Percentiles rank a stretch among this genome's conserved stretches.
Conservation (phyloP, 768 basidiomycete genomes). For the Termitomyces sp. region DNA sequence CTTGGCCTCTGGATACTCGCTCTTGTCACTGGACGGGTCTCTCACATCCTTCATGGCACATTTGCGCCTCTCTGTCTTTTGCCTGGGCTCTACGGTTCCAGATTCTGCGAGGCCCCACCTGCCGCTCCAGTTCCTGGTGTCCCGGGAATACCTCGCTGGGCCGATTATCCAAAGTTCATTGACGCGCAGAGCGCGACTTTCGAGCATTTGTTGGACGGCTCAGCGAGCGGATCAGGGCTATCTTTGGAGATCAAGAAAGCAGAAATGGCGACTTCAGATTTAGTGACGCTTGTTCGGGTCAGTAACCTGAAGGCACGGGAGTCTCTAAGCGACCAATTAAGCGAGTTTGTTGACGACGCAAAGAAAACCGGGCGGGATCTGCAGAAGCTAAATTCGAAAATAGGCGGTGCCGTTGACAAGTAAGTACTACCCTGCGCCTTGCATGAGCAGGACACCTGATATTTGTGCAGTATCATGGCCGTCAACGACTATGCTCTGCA, state of each 20-base stretch:
- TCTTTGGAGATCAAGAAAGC: slow-evolving; percentile 69
- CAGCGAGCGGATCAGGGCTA: slow-evolving; percentile 51
- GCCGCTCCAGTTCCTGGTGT: background rate
- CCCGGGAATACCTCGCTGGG: slow-evolving; percentile 30
- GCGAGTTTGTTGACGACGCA: slow-evolving; percentile 54
- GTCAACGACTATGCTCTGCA: slow-evolving; percentile 67
- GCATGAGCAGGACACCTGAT: background rate
- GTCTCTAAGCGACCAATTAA: slow-evolving; percentile 43
- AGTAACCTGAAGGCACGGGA: slow-evolving; percentile 62
- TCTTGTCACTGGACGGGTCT: slow-evolving; percentile 33
- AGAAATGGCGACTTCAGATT: slow-evolving; percentile 70
- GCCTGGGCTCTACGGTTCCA: slow-evolving; percentile 47
- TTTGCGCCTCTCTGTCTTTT: slow-evolving; percentile 57
- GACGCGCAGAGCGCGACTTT: slow-evolving; percentile 57
- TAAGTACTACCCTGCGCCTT: slow-evolving; percentile 25
- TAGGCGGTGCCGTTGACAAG: slow-evolving; percentile 74
- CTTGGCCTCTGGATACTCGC: slow-evolving; percentile 47
- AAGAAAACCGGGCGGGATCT: slow-evolving; percentile 53
- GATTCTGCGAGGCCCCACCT: slow-evolving; percentile 31
- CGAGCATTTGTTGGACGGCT: slow-evolving; percentile 55
- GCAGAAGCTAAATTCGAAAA: slow-evolving; percentile 56
- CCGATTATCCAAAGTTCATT: slow-evolving; percentile 57
- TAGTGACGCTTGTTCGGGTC: slow-evolving; percentile 53
- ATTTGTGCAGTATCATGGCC: slow-evolving; percentile 53
- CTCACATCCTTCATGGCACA: slow-evolving; percentile 35